Evolutionary conservation across 2,329 filamentous ascomycete genomes (phyloP).

Genomic region (Calonectria crousiana): DNA sequence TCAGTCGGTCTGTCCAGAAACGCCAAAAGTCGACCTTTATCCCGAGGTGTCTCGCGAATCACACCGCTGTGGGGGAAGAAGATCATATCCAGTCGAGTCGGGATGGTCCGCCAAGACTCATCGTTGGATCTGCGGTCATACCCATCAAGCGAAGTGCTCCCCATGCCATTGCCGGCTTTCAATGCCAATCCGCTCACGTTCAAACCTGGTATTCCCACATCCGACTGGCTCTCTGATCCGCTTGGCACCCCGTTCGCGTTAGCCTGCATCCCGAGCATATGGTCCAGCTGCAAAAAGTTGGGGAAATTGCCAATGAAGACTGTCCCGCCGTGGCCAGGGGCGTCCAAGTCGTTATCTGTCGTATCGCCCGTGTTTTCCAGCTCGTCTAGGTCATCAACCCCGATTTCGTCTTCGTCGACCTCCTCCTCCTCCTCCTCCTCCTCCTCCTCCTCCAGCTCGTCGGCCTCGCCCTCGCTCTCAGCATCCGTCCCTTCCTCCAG

Average conservation of each 20-base stretch:
- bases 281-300: neutral
- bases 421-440: constrained; percentile 32
- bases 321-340: neutral
- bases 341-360: constrained; percentile 30
- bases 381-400: constrained; percentile 33
- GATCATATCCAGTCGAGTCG: constrained; percentile 46
- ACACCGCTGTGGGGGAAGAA: constrained; percentile 51
- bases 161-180: neutral
- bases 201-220: neutral
- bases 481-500: constrained; percentile 32
- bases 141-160: neutral
- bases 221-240: neutral
- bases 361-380: constrained; percentile 35
- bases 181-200: neutral
- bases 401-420: constrained; percentile 30
- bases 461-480: constrained; percentile 32
- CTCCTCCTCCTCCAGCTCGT: constrained; percentile 37
- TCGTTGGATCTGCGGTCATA: neutral
- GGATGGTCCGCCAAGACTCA: neutral
- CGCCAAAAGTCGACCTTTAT: constrained; percentile 24
- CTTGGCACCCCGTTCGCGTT: neutral
- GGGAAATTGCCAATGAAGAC: neutral
- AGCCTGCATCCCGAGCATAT: neutral
- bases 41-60: constrained; percentile 32
- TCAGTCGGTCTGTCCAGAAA: constrained; percentile 38